These are phyloP conservation scores for Diaporthe eres DNA, from an alignment of 2,329 filamentous ascomycete species.

Conservation along the genomic window DNA sequence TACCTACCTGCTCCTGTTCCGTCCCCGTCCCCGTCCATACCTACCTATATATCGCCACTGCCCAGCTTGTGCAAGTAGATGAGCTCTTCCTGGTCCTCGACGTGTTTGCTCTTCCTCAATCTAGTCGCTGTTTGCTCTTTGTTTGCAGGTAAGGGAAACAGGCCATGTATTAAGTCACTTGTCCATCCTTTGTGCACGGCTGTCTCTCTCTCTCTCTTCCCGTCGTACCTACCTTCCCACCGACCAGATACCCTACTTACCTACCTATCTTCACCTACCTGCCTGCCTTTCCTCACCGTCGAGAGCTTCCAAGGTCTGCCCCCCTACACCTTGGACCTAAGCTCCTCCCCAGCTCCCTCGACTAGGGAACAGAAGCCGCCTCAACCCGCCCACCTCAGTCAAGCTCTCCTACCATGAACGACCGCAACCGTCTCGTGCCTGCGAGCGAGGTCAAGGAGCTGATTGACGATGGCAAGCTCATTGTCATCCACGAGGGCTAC, in stretches of 20 bases:
- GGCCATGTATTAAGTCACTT: background rate
- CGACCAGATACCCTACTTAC: background rate
- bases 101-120: slow-evolving; percentile 5
- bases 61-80: slow-evolving; percentile 9
- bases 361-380: background rate
- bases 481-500: slow-evolving; percentile 69
- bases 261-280: background rate
- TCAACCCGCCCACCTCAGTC: background rate
- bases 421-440: slow-evolving; percentile 60
- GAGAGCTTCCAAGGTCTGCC: slow-evolving; percentile 5
- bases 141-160: slow-evolving; percentile 10
- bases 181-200: slow-evolving; percentile 10
- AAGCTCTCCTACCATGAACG: slow-evolving; percentile 46
- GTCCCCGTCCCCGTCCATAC: slow-evolving; percentile 21
- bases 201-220: background rate
- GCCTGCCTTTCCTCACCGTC: background rate
- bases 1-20: slow-evolving; percentile 4
- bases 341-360: slow-evolving; percentile 6
- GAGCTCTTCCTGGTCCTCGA: background rate
- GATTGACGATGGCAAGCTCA: slow-evolving; percentile 68
- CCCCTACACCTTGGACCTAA: background rate
- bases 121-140: background rate
- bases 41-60: slow-evolving; percentile 29
- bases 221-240: background rate
- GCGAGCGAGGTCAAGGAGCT: slow-evolving; percentile 62